Evolutionary conservation across 805 yeast genomes (phyloP), one percentile per base, ranked within the genome.

Genomic region (Kodamaea fukazawae): DNA sequence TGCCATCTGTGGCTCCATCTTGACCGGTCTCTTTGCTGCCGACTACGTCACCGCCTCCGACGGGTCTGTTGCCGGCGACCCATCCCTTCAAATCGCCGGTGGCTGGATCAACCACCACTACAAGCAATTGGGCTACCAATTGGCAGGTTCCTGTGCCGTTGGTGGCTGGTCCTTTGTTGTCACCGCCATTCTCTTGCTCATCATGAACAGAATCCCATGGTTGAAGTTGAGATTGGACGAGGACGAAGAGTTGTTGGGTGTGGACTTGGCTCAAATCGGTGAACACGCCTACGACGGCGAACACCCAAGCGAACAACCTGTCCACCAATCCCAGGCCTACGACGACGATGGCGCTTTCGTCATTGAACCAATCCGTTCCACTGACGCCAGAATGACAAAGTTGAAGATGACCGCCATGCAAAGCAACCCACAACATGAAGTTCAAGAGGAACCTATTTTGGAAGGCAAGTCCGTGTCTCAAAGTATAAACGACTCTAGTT

Each of bases 21-120:
- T 89, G 62, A 91, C 97, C 16, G 98, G 96, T 58, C 71, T 91
- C 48, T 91, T 91, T 61, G 95, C 98, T 18, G 87, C 95, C 36
- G 86, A 86, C 67, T 88, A 90, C 65, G 81, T 90, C 51, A 83
- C 95, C 34, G 89, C 87, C 31, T 61, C 85, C 10, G 96, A 90
- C 56, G 95, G 88, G 40, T 63, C 78, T 9, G 75, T 70, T 12
- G 60, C 53, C 11, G 48, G 38, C 20, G 58, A 60, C 38, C 59
- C 64, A 25, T 10, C 53, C 8, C 14, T 41, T 7, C 45, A 41
- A 30, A 85, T 86, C 49, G 72, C 59, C 18, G 95, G 96, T 55
- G 97, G 96, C 45, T 86, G 96, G 93, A 65, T 89, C 45, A 84
- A 85, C 70, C 88, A 85, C 53, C 77, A 87, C 71, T 86, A 75